These are phyloP conservation scores for Lippia alba DNA, from an alignment of 305 asterid genomes.

Conservation along the genomic window DNA sequence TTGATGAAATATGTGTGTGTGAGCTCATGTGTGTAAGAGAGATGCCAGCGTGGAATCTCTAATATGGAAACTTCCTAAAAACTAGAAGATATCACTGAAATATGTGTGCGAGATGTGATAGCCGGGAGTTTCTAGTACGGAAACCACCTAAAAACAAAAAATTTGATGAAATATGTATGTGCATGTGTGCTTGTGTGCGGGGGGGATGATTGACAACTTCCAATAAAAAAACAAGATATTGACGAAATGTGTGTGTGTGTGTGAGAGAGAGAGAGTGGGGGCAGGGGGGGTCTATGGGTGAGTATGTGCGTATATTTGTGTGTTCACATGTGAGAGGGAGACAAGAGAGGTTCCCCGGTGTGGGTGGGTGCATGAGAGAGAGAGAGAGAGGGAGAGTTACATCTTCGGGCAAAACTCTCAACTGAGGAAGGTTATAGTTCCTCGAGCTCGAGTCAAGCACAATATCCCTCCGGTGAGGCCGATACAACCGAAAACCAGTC, in stretches of 20 bases:
- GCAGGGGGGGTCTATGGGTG: no score
- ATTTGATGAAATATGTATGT: not conserved
- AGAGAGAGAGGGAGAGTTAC: conserved; percentile 43
- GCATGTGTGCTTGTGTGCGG: not conserved
- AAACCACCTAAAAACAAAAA: conserved; percentile 62
- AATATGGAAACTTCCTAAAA: conserved; percentile 80
- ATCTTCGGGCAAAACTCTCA: conserved; percentile 77
- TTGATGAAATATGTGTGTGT: not conserved
- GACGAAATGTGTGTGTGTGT: no score
- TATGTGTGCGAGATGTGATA: conserved; percentile 34
- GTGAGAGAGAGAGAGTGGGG: no score
- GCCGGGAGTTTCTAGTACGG: conserved; percentile 78
- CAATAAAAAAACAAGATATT: no score
- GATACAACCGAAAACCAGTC: conserved; percentile 60
- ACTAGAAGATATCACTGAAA: not conserved
- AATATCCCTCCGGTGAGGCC: conserved; percentile 73
- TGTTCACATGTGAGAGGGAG: not conserved
- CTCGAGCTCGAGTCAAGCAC: conserved; percentile 52
- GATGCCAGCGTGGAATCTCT: conserved; percentile 58
- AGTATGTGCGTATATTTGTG: no score
- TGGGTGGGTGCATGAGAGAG: conserved; percentile 7
- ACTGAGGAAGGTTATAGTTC: conserved; percentile 63
- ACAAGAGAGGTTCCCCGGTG: not conserved
- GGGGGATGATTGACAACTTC: no score
- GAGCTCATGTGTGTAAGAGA: not conserved